Evolutionary conservation across 192 early-diverging fungal species (phyloP).

Genomic region (Gigaspora rosea): DNA sequence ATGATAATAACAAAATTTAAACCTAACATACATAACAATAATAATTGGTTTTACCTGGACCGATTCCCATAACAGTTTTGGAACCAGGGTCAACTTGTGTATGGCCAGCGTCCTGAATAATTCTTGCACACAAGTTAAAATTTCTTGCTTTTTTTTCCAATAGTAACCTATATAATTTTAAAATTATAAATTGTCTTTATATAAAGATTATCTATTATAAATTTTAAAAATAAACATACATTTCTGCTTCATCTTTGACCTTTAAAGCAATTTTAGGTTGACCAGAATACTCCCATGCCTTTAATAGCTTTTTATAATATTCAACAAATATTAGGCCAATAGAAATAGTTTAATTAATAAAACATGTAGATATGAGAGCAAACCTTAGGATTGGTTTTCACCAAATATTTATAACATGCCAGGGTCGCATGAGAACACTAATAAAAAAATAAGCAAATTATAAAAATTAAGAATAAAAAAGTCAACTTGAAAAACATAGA

Average conservation of each 20-base stretch:
- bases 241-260: constrained; percentile 70
- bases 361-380: constrained; percentile 23
- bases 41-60: constrained; percentile 65
- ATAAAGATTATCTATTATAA: neutral
- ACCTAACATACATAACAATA: neutral
- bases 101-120: constrained; percentile 88
- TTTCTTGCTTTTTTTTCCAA: constrained; percentile 63
- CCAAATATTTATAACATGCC: constrained; percentile 71
- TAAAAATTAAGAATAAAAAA: neutral
- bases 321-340: neutral
- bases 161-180: constrained; percentile 50
- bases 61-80: constrained; percentile 89
- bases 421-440: constrained; percentile 90
- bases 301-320: constrained; percentile 36
- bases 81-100: constrained; percentile 93
- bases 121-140: constrained; percentile 64
- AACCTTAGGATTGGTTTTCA: constrained; percentile 51
- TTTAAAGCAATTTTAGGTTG: constrained; percentile 88
- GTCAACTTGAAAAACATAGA: neutral
- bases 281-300: constrained; percentile 75
- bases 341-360: neutral
- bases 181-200: neutral
- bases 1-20: neutral
- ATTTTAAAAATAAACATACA: constrained; percentile 48
- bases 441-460: neutral